A percentile compares a stretch with the other conserved stretches of the same genome.
These are phyloP conservation scores for Scedosporium aurantiacum DNA, from an alignment of 2,329 filamentous ascomycete genomes.

Conservation along the genomic window DNA sequence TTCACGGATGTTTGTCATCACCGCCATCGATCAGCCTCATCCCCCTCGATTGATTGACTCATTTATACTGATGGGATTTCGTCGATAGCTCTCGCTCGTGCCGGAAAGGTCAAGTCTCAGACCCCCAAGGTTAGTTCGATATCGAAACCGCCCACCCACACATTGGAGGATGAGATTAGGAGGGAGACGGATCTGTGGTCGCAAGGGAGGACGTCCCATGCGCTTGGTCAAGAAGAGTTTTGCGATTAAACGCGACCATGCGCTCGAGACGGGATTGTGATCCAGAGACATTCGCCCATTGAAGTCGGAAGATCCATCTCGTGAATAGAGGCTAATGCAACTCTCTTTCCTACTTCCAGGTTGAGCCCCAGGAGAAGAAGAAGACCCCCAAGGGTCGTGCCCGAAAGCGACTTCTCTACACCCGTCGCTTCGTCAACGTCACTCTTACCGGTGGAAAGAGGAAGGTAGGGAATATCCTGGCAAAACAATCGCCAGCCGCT, in stretches of 20 bases:
- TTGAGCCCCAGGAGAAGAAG: conserved; percentile 88
- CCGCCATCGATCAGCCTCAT: conserved; percentile 56
- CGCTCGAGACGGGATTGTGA: not conserved
- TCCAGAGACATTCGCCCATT: not conserved
- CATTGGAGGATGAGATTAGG: not conserved
- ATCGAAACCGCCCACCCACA: conserved; percentile 11
- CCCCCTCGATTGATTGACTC: conserved; percentile 14
- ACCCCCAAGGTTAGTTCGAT: conserved; percentile 67
- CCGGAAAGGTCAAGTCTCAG: conserved; percentile 96
- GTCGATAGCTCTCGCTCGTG: conserved; percentile 57
- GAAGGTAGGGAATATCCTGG: conserved; percentile 50
- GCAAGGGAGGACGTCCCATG: not conserved
- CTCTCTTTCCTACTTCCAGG: conserved; percentile 32
- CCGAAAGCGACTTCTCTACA: conserved; percentile 94
- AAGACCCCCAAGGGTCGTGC: conserved; percentile 96
- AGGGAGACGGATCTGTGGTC: not conserved
- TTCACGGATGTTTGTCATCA: conserved; percentile 49
- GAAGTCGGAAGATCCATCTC: not conserved
- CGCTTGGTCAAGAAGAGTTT: not conserved
- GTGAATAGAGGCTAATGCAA: not conserved
- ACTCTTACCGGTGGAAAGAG: conserved; percentile 96
- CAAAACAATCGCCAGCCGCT: not conserved
- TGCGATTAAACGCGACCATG: not conserved
- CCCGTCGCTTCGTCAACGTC: conserved; percentile 96
- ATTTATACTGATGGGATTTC: conserved; percentile 23